A percentile compares a stretch with the other conserved stretches of the same genome.
Evolutionary conservation across 23 red algal genomes (phyloP).

Genomic region (Gracilaria gracilis): DNA sequence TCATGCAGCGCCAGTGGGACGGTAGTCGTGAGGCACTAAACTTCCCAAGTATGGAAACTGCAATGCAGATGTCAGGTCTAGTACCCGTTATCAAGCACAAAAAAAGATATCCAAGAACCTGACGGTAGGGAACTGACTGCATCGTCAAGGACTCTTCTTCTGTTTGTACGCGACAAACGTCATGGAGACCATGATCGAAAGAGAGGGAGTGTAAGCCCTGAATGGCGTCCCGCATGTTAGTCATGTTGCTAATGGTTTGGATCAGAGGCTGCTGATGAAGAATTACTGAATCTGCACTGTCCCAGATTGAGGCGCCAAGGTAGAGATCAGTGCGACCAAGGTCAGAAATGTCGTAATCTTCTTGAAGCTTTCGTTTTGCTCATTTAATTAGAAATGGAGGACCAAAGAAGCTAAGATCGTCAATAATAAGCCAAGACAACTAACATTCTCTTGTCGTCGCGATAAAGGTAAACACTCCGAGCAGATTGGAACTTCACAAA

Average conservation of each 20-base stretch:
- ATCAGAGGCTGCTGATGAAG: slow-evolving; percentile 18
- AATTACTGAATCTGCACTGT: neutral
- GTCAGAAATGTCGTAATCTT: neutral
- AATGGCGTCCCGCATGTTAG: too few relatives aligned
- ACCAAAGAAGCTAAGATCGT: slow-evolving; percentile 3
- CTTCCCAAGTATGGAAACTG: slow-evolving; percentile 19
- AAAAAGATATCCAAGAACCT: neutral
- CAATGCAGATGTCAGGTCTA: neutral
- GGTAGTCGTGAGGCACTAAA: neutral
- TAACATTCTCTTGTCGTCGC: neutral
- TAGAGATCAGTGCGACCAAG: neutral
- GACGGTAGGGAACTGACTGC: too few relatives aligned
- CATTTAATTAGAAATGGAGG: neutral
- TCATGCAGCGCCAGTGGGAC: slow-evolving; percentile 19
- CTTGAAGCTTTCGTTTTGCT: neutral
- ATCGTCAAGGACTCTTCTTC: too few relatives aligned
- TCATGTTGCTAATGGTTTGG: neutral
- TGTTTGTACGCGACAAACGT: neutral
- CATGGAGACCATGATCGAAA: neutral
- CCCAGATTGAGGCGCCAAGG: slow-evolving; percentile 9
- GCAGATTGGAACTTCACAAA: neutral
- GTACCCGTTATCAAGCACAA: slow-evolving; percentile 17
- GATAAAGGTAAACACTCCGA: neutral
- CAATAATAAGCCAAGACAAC: slow-evolving; percentile 40
- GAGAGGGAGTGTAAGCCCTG: too few relatives aligned